Evolutionary conservation across 208 protist genomes (phyloP), one percentile per base, ranked within the genome.

Genomic region (Crithidia acanthocephali): DNA sequence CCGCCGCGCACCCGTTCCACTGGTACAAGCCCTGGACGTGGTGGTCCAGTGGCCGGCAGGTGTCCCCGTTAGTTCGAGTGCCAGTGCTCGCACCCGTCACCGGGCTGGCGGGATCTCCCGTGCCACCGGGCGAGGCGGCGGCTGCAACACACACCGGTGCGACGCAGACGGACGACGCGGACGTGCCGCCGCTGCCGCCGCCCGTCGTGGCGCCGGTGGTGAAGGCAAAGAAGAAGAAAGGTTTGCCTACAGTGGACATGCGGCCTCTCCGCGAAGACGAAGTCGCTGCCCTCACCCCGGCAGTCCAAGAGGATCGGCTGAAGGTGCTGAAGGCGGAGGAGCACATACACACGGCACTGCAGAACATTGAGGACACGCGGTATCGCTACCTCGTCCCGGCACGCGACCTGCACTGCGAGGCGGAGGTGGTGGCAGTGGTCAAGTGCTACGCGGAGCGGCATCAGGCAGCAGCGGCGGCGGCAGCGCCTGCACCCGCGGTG

Each of bases 11-110:
- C 40, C 70, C 74, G 25, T 74, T 85, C 32, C 45, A 52, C 7
- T 94, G 89, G 89, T 87, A 81, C 62, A 85, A 91, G 68, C 89
- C 89, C 13, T 84, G 86, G 77, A 87, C 85, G 60, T 94, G 89
- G 89, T 88, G 87, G 55, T 37, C 52, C 35, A 79, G 80, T 32
- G 81, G 84, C 0, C 57, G 57, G 51, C 82, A 72, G 70, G 69
- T 85, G 42, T 92, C 87, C 22, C 82, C 87, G 23, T 62, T 70
- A 8, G 28, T 64, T 51, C 55, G 68, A 2, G 64, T n/a, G n/a
- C n/a, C n/a, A n/a, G n/a, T n/a, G n/a, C n/a, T n/a, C n/a, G n/a
- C n/a, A n/a, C n/a, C n/a, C n/a, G n/a, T n/a, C n/a, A n/a, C n/a
- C n/a, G n/a, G n/a, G n/a, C n/a, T 60, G 27, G 22, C 80, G 51